Evolutionary conservation across 345 rosid genomes (phyloP).

Genomic region (Dipteronia sinensis): DNA sequence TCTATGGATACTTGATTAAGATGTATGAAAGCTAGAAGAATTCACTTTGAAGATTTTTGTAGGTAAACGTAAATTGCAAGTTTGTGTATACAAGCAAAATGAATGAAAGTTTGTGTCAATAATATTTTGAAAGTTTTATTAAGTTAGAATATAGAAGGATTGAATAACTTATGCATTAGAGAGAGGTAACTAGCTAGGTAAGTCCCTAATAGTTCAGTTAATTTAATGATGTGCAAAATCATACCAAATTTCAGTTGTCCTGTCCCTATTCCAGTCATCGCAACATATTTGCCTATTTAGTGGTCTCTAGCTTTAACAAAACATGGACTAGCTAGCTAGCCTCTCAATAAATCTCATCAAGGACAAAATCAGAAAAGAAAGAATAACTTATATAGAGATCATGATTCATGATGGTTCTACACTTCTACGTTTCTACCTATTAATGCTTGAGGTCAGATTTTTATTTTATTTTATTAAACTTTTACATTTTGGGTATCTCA

Average conservation of each 20-base stretch:
- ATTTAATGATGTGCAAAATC: background rate
- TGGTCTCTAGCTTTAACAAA: background rate
- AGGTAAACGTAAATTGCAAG: no score
- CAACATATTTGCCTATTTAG: background rate
- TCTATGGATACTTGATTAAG: background rate
- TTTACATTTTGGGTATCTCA: no score
- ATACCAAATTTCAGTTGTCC: background rate
- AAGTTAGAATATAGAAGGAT: no score
- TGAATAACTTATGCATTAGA: background rate
- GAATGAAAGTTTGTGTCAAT: background rate
- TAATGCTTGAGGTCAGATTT: background rate
- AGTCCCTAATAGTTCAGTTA: background rate
- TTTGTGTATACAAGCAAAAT: no score
- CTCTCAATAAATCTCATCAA: background rate
- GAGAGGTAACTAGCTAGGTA: no score
- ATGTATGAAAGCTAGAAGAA: background rate
- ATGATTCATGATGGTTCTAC: no score
- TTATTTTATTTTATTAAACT: no score
- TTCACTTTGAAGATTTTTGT: no score
- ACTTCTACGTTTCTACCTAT: background rate
- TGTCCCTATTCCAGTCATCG: background rate
- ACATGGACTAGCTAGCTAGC: background rate
- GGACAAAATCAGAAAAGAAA: background rate
- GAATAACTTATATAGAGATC: background rate
- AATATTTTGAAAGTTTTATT: no score